Conservation (phyloP, 768 basidiomycete species). For the Coprinopsis strossmayeri region DNA sequence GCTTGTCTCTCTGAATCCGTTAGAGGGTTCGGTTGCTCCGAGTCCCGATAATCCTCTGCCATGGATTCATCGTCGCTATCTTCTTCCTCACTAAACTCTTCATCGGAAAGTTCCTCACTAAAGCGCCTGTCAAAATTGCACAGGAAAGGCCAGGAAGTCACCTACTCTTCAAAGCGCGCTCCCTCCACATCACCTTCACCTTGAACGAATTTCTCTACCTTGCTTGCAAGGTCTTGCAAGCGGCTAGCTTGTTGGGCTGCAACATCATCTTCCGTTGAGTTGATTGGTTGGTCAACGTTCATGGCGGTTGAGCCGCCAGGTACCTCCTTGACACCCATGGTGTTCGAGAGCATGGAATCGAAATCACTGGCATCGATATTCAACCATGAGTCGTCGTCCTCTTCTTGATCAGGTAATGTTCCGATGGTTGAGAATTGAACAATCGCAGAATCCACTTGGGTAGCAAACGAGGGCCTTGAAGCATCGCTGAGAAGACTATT, state of each 20-base stretch:
- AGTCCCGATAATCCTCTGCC: constrained; percentile 5
- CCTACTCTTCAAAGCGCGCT: constrained; percentile 87
- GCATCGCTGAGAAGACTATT: constrained; percentile 42
- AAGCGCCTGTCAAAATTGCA: constrained; percentile 3
- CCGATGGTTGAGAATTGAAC: constrained; percentile 28
- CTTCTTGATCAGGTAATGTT: constrained; percentile 19
- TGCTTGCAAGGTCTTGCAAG: constrained; percentile 70
- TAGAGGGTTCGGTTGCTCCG: neutral
- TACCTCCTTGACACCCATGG: constrained; percentile 19
- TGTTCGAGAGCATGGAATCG: constrained; percentile 61
- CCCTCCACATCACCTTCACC: constrained; percentile 87
- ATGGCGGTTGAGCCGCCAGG: constrained; percentile 28
- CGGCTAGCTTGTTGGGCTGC: constrained; percentile 62
- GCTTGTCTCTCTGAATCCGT: constrained; percentile 40
- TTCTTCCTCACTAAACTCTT: constrained; percentile 40
- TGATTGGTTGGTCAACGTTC: constrained; percentile 37
- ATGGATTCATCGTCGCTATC: constrained; percentile 3
- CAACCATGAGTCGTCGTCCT: constrained; percentile 90
- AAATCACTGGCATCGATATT: constrained; percentile 69
- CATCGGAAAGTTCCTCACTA: constrained; percentile 69
- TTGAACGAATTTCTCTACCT: constrained; percentile 87
- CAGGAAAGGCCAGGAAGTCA: constrained; percentile 11
- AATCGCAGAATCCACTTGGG: constrained; percentile 61
- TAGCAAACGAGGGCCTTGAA: constrained; percentile 70
- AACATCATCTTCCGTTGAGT: constrained; percentile 42